Evolutionary conservation across 2,329 filamentous ascomycete genomes (phyloP), one percentile per base, ranked within the genome.

Genomic region (Coniella lustricola): DNA sequence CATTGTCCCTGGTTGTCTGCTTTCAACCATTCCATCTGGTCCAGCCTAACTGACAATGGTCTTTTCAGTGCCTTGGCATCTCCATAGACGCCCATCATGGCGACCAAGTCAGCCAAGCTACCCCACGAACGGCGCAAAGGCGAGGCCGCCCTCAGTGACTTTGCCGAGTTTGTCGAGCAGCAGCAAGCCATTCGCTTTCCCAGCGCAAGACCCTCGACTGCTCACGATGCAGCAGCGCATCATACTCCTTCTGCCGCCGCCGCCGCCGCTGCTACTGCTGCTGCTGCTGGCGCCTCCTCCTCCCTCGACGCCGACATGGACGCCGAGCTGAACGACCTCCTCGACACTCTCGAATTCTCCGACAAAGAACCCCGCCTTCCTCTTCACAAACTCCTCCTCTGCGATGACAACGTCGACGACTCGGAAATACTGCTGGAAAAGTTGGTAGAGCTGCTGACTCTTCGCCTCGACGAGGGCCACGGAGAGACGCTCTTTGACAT

Each of bases 161-260:
- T 98, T 64, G 90, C 90, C 66, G 93, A 98, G 61, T 97, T 96
- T 61, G 93, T 96, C 56, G 90, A 97, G 67, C 86, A 90, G 64
- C 90, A 97, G 65, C 93, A 97, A 67, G 82, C 83, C 13, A 68
- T 84, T 43, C 83, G 86, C 49, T 83, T 81, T 57, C 77, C 78
- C 18, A 63, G 49, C 25, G 44, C 50, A 39, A 48, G 25, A 33
- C 33, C 31, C 25, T 18, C 40, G 25, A 20, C 29, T 31, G 38
- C 38, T 7, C 2, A 8, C 3, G 14, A 21, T 8, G 8, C 22
- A 4, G 16, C 38, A 12, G n/a, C n/a, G n/a, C n/a, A n/a, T n/a
- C n/a, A n/a, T 25, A 16, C 38, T 4, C 3, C 7, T 9, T 8
- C 37, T 9, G 9, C 17, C 14, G 4, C 16, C 25, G n/a, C n/a